phyloP scores from a whole-genome alignment of 2,329 filamentous ascomycete genomes.

The Botrytis cinerea region DNA sequence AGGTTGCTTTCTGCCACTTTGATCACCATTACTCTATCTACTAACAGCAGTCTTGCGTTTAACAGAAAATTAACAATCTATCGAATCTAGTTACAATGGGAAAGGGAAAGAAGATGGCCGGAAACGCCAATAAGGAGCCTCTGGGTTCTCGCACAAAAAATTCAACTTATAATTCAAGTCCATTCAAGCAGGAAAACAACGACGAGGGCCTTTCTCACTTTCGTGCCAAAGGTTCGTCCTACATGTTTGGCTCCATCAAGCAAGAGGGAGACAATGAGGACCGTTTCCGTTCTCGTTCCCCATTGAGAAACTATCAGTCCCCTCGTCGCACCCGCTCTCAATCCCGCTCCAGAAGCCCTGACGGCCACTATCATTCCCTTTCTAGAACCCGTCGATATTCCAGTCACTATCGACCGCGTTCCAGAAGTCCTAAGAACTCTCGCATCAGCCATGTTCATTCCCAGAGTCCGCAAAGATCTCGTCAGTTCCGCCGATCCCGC shows the following conservation, averaged over 20 bases:
- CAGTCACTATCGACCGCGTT: background rate
- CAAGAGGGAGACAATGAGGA: background rate
- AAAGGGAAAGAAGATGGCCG: background rate
- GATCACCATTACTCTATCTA: background rate
- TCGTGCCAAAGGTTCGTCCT: background rate
- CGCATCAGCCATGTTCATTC: background rate
- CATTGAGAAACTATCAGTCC: background rate
- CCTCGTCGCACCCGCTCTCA: too few species aligned
- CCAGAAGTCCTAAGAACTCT: background rate
- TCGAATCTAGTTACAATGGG: background rate
- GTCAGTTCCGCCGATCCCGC: background rate
- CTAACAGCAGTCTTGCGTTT: background rate
- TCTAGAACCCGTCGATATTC: background rate
- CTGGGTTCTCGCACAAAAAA: background rate
- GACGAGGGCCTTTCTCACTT: background rate
- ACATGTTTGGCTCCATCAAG: background rate
- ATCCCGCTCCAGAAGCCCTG: background rate
- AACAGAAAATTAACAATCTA: background rate
- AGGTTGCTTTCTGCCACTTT: background rate
- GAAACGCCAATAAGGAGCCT: background rate
- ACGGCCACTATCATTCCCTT: background rate
- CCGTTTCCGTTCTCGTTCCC: background rate
- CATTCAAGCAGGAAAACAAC: background rate
- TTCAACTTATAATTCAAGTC: background rate
- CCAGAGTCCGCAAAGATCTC: background rate